Evolutionary conservation across 2,329 filamentous ascomycete species (phyloP).

Genomic region (Orbilia oligospora): DNA sequence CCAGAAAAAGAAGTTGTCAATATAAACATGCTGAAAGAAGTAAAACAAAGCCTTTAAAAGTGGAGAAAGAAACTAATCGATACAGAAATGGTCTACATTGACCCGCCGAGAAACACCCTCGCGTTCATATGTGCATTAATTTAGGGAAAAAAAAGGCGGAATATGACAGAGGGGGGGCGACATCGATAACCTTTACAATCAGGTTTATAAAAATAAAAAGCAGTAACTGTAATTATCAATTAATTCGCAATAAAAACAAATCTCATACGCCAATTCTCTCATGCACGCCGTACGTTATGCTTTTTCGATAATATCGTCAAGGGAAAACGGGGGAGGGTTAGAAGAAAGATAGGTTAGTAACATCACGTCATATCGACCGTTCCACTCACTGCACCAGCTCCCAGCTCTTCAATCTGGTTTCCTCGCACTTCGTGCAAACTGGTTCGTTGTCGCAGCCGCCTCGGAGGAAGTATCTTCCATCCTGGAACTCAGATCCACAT

Average conservation of each 20-base stretch:
- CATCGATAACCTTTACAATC: slow-evolving; percentile 7
- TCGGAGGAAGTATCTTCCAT: slow-evolving; percentile 64
- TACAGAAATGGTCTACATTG: background rate
- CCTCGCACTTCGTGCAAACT: slow-evolving; percentile 59
- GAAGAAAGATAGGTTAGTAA: slow-evolving; percentile 10
- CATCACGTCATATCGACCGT: slow-evolving; percentile 1
- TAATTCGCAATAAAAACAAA: slow-evolving; percentile 2
- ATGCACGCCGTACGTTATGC: slow-evolving; percentile 48
- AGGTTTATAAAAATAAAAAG: background rate
- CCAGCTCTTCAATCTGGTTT: slow-evolving; percentile 56
- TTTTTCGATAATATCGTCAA: slow-evolving; percentile 34
- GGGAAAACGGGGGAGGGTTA: background rate
- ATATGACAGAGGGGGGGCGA: background rate
- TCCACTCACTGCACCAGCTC: slow-evolving; percentile 48
- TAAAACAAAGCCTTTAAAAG: background rate
- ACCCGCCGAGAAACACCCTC: slow-evolving; percentile 19
- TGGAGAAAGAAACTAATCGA: slow-evolving; percentile 4
- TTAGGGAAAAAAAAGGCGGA: background rate
- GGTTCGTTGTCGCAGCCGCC: slow-evolving; percentile 59
- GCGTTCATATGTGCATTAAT: background rate
- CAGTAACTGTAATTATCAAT: background rate
- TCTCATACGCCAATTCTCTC: slow-evolving; percentile 56
- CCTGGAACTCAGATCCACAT: slow-evolving; percentile 62
- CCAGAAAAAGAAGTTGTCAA: background rate
- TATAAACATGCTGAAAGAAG: slow-evolving; percentile 10